Base-by-base conservation (phyloP, 2,329 filamentous ascomycete species). In the Cadophora sp. region DNA sequence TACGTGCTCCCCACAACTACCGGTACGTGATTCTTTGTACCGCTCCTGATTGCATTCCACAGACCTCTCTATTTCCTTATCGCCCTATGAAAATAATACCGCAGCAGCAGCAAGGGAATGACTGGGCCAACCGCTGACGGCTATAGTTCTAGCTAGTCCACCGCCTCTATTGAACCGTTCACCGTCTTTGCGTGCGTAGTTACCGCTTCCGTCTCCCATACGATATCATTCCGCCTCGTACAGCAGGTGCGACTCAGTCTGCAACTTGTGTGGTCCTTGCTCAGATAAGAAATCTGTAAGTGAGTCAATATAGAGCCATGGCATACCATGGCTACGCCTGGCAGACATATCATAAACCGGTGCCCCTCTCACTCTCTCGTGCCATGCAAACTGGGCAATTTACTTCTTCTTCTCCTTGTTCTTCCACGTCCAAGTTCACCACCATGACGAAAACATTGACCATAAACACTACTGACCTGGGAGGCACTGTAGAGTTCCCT, bases 381-480 rank as follows among this genome's bases (percentile, higher is more conserved):
- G n/a, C 22, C 56, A 48, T 61, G 43, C 14, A 16, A 65, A 58
- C 22, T 34, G 12, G 31, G 7, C 50, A n/a, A 7, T 58, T 60
- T 53, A 40, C 40, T 60, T 58, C 31, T 48, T 62, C n/a, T 27
- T 58, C 60, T 53, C 14, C 40, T 43, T 19, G 40, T 60, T 59
- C 29, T 22, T 14, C 34, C 27, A 27, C n/a, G 37, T 61, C 51
- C 56, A 61, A 68, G 27, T 24, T 55, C 19, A 31, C 59, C 58
- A 69, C 61, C 27, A 73, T 73, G 71, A 55, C 70, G 9, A 71
- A 72, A 65, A 74, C 71, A 37, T 71, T 73, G 22, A 70, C 68
- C 34, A 31, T 73, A 50, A 73, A 71, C 69, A 73, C 71, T 56
- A 59, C 74, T 75, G 68, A 76, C 68, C 31, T 73, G 3, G 65